Base-by-base conservation (phyloP, 2,329 filamentous ascomycete species). In the Verticillium klebahnii region DNA sequence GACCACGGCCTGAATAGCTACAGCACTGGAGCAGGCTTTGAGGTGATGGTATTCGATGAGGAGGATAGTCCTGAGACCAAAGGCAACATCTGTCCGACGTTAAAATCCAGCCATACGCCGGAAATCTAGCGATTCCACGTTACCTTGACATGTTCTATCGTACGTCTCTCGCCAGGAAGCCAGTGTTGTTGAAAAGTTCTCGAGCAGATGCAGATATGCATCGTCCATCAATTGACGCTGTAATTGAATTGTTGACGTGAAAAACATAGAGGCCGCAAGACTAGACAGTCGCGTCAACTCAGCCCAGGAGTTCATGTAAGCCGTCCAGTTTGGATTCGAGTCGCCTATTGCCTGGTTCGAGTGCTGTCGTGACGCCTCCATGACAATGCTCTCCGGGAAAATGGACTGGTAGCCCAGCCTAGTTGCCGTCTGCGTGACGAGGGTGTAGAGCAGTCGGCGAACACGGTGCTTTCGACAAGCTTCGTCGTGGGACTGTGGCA, bases 1-100 rank as follows among this genome's bases (percentile, higher is more conserved):
- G 2, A 69, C 62, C 17, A 69, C 66, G 14, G 67, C 67, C 19
- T 69, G 67, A 0, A 69, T 66, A 1, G 67, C 65, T 3, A 69
- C 61, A 1, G 67, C 66, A 1, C 63, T 60, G 1, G 63, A 64
- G 14, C 64, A 67, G 6, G 67, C 65, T 37, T 65, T 69, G 12
- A 65, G 62, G 25, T 69, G 64, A 17, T 69, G 62, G n/a, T 64
- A 66, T 19, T 69, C 67, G 2, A 69, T 61, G 1, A 61, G 59
- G 1, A 69, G 59, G 0, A 14, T 68, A 56, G 58, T 34, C 25
- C 1, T 66, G 61, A 1, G 59, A 60, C 2, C 61, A 37, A 2
- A 39, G 23, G 6, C 66, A 57, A 36, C 61, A 59, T 61, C 14
- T 3, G 8, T 5, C 60, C 9, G 34, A 29, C 29, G 29, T 29